Conservation (phyloP, 1,139 yeast species). For the Yarrowia galli region DNA sequence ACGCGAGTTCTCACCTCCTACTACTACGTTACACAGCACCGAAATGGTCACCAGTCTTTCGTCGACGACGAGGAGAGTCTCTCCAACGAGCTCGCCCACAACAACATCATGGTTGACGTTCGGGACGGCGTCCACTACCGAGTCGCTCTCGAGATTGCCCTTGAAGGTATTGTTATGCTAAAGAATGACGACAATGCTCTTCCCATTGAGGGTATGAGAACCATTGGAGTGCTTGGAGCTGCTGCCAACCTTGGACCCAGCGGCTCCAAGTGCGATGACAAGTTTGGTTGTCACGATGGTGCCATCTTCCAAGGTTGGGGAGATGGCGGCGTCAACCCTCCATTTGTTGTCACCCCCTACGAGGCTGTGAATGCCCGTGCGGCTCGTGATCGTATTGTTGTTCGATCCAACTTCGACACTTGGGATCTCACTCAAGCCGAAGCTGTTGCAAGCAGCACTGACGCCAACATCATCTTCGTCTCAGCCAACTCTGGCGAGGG, state of each 20-base stretch:
- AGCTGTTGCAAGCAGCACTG: constrained; percentile 58
- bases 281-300: constrained; percentile 48
- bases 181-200: constrained; percentile 60
- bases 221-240: constrained; percentile 55
- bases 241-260: constrained; percentile 47
- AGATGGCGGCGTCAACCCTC: constrained; percentile 60
- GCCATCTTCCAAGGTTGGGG: constrained; percentile 55
- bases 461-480: constrained; percentile 41
- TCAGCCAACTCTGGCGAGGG: constrained; percentile 66
- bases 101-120: constrained; percentile 10
- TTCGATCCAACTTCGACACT: constrained; percentile 44
- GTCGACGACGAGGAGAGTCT: neutral
- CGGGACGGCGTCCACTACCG: constrained; percentile 45
- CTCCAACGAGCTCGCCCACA: neutral
- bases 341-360: constrained; percentile 63
- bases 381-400: constrained; percentile 42
- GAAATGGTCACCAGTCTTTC: constrained; percentile 43
- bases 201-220: constrained; percentile 62
- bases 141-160: constrained; percentile 62
- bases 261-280: constrained; percentile 54
- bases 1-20: constrained; percentile 66
- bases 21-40: constrained; percentile 43
- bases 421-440: constrained; percentile 51
- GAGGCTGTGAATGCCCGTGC: constrained; percentile 46
- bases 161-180: constrained; percentile 63